Base-by-base conservation (phyloP, 1,284 basidiomycete species). In the Heterobasidion parviporum region DNA sequence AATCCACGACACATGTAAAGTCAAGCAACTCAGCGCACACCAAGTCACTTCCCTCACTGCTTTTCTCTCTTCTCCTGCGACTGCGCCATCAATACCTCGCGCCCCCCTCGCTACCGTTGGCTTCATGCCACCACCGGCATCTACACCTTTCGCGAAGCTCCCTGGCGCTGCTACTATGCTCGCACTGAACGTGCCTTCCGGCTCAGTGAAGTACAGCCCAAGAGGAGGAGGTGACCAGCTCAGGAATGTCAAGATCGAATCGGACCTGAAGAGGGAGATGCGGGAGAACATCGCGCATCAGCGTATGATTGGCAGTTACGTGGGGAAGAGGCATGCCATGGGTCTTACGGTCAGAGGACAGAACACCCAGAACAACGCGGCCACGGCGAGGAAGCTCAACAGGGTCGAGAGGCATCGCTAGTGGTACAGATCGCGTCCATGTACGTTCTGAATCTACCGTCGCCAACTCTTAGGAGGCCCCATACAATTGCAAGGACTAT, bases 261-360 rank as follows among this genome's bases (percentile, higher is more conserved):
- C 85, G 20, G 94, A 96, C 68, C 74, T 94, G 63, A 81, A 78
- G 65, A 78, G 89, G 60, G 81, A 89, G 65, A 76, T 93, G 61
- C 79, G 82, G 69, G 92, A 93, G 66, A 94, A 95, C 67, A 93
- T 96, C 69, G 85, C 83, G 8, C 94, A 94, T 70, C 87, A 94
- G 70, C 77, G 92, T 59, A 87, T 87, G 77, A 92, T 96, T 70
- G 93, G 94, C 51, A 91, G 84, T 63, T 93, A 94, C 68, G 83
- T 88, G 55, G 93, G 93, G 38, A 80, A 84, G 71, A 76, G 93
- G 67, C 93, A 96, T 67, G 91, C 92, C 2, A 89, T 92, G 84
- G 83, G 87, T 59, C 71, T 94, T 45, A 94, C 94, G 1, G 93
- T 96, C 57, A 79, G 93, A 66, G 93, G 93, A 54, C 93, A 96